These are phyloP conservation scores for Kitagawia praeruptora DNA, from an alignment of 129 eudicot genomes.

Conservation along the genomic window DNA sequence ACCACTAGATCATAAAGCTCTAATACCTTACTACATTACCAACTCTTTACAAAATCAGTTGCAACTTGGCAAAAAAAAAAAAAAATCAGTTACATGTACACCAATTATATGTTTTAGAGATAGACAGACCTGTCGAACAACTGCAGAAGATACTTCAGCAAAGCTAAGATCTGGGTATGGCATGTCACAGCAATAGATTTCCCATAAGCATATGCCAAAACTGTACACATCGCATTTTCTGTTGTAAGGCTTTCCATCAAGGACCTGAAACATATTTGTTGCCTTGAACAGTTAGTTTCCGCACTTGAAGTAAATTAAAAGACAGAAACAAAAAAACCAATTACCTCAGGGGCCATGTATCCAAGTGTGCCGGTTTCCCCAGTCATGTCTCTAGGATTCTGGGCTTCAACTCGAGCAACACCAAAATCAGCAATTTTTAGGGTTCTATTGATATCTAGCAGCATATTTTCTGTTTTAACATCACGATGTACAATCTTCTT, in stretches of 20 bases:
- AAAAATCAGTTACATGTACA: background rate
- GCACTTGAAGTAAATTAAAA: background rate
- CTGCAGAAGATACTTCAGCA: conserved; percentile 86
- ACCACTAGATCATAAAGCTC: background rate
- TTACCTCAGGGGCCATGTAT: conserved; percentile 93
- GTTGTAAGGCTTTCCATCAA: conserved; percentile 91
- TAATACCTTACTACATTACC: background rate
- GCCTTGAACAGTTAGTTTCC: background rate
- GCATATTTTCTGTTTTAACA: conserved; percentile 69
- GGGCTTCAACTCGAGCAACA: conserved; percentile 72
- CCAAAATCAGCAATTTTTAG: conserved; percentile 77
- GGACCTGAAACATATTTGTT: conserved; percentile 41
- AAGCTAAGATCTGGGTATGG: conserved; percentile 88
- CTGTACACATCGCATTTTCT: conserved; percentile 93
- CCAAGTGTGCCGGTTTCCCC: conserved; percentile 69
- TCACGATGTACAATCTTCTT: conserved; percentile 70
- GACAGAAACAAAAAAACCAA: background rate
- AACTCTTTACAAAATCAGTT: background rate
- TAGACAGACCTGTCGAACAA: conserved; percentile 65
- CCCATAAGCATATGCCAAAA: conserved; percentile 96
- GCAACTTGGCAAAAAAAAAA: background rate
- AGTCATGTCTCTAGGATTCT: conserved; percentile 56
- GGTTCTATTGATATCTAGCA: conserved; percentile 38
- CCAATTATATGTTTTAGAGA: background rate
- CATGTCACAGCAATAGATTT: conserved; percentile 85